These are phyloP conservation scores for Coelastrella sp. DNA, from an alignment of 139 green algal species.

Conservation along the genomic window DNA sequence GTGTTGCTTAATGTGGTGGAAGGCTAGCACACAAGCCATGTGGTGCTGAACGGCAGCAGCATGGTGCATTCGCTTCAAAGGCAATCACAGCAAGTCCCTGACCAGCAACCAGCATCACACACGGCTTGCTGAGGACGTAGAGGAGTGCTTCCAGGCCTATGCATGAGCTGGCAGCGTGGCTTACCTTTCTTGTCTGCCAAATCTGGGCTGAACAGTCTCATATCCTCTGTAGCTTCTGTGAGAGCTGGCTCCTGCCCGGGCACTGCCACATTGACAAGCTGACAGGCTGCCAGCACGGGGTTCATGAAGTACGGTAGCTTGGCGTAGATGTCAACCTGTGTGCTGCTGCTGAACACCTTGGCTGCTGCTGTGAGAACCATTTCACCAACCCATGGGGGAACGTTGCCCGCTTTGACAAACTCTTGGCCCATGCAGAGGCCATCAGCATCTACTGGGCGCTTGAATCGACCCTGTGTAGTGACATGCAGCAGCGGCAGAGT, in stretches of 20 bases:
- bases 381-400: slow-evolving; percentile 45
- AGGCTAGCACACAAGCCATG: no score
- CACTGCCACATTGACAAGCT: slow-evolving; percentile 29
- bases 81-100: no score
- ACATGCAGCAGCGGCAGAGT: slow-evolving; percentile 22
- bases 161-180: no score
- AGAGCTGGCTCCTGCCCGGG: slow-evolving; percentile 1
- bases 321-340: slow-evolving; percentile 45
- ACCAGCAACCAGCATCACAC: no score
- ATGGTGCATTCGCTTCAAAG: no score
- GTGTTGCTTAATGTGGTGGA: no score
- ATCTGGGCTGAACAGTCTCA: slow-evolving; percentile 32
- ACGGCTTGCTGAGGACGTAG: no score
- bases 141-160: no score
- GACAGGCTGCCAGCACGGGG: slow-evolving; percentile 49
- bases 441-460: slow-evolving; percentile 30
- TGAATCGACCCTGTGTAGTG: slow-evolving; percentile 43
- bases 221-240: slow-evolving; percentile 38
- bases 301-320: slow-evolving; percentile 54
- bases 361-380: slow-evolving; percentile 47
- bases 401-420: slow-evolving; percentile 51
- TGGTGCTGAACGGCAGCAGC: no score
- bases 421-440: slow-evolving; percentile 52
- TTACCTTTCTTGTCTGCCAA: slow-evolving; percentile 44
- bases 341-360: slow-evolving; percentile 48